Conservation (phyloP, 345 rosid species). For the Xanthoceras sorbifolium region DNA sequence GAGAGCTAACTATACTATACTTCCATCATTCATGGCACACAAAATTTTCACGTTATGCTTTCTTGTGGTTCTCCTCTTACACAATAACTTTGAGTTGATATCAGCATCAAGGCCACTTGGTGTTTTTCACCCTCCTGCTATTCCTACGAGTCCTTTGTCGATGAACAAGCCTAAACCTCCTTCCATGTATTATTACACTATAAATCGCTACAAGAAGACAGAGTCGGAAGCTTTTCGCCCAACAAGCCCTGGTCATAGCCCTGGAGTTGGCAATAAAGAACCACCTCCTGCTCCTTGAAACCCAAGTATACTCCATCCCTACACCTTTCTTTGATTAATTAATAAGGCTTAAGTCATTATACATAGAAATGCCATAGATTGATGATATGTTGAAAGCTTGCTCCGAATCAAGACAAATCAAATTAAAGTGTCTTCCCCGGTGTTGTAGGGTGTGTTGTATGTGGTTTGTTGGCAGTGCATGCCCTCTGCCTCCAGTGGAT, state of each 20-base stretch:
- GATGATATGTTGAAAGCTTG: background rate
- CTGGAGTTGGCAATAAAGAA: conserved; percentile 41
- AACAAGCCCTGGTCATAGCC: conserved; percentile 53
- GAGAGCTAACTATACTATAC: background rate
- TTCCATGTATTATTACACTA: background rate
- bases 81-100: conserved; percentile 13
- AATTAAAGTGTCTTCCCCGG: background rate
- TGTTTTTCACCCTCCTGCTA: conserved; percentile 26
- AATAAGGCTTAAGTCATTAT: background rate
- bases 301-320: background rate
- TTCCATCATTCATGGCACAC: conserved; percentile 24
- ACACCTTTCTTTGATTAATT: background rate
- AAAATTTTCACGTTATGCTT: conserved; percentile 14
- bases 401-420: background rate
- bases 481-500: background rate
- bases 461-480: background rate
- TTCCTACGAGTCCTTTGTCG: background rate
- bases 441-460: background rate
- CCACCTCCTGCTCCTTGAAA: conserved; percentile 34
- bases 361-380: background rate
- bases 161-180: conserved; percentile 18
- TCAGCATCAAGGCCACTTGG: conserved; percentile 29
- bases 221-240: conserved; percentile 42
- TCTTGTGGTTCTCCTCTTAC: conserved; percentile 26
- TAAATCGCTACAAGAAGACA: conserved; percentile 31